phyloP scores from a whole-genome alignment of 2,329 filamentous ascomycete genomes.

The Fragosphaeria purpurea region DNA sequence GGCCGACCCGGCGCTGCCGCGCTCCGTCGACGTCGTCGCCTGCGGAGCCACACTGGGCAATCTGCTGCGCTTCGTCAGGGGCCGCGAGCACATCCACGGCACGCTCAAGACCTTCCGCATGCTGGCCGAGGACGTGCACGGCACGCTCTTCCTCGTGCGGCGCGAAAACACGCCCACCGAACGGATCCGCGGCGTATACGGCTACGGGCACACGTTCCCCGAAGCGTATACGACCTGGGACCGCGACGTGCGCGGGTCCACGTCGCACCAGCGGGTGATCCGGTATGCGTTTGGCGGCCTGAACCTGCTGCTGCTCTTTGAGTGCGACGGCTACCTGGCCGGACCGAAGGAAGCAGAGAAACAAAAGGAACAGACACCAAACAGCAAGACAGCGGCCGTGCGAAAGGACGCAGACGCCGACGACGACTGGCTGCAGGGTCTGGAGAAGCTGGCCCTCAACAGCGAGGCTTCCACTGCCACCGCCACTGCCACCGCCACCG shows the following conservation, averaged over 20 bases:
- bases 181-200: constrained; percentile 41
- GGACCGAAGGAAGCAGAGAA: constrained; percentile 1
- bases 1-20: constrained; percentile 22
- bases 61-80: constrained; percentile 45
- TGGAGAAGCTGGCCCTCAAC: too few relatives aligned
- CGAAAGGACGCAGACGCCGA: too few relatives aligned
- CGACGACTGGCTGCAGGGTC: too few relatives aligned
- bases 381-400: too few relatives aligned
- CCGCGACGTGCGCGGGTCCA: constrained; percentile 38
- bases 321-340: constrained; percentile 45
- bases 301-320: constrained; percentile 42
- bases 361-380: too few relatives aligned
- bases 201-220: constrained; percentile 58
- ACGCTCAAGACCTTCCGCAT: constrained; percentile 45
- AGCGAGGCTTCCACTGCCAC: not conserved
- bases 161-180: constrained; percentile 51
- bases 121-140: constrained; percentile 42
- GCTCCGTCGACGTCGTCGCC: constrained; percentile 42
- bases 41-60: constrained; percentile 54
- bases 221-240: constrained; percentile 58
- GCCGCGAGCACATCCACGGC: not conserved
- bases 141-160: constrained; percentile 53
- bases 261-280: constrained; percentile 53
- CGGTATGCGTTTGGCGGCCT: constrained; percentile 47
- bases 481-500: not conserved